Evolutionary conservation across 495 filamentous ascomycete species (phyloP).

Genomic region (Astrothelium subdiscretum): DNA sequence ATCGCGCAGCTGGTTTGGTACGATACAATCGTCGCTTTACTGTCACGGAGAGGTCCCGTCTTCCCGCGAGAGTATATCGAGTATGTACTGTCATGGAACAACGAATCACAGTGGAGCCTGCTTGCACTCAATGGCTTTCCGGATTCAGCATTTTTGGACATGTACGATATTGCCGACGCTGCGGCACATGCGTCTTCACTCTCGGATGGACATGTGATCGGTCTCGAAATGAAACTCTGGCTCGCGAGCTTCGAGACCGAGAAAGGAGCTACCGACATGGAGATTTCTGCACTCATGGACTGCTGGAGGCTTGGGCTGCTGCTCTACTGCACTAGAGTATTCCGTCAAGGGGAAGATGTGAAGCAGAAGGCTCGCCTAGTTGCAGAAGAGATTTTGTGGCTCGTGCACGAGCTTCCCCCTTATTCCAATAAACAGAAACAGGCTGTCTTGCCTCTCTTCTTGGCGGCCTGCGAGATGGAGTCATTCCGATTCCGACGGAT

Average conservation of each 20-base stretch:
- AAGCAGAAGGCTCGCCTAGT: background rate
- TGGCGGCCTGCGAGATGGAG: conserved; percentile 4
- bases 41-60: background rate
- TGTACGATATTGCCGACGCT: background rate
- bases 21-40: background rate
- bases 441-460: conserved; percentile 3
- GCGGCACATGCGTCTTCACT: background rate
- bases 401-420: background rate
- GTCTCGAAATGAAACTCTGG: conserved; percentile 1
- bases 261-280: background rate
- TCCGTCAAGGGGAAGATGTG: background rate
- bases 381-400: conserved; percentile 1
- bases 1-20: conserved; percentile 1
- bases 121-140: conserved; percentile 1
- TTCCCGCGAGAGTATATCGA: background rate
- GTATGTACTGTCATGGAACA: background rate
- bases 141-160: background rate
- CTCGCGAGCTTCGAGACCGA: background rate
- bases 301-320: conserved; percentile 1
- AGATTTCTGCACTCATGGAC: background rate
- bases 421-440: conserved; percentile 4
- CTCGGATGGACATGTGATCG: background rate
- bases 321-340: conserved; percentile 1
- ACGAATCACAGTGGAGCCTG: background rate
- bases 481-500: conserved; percentile 1